Evolutionary conservation across 139 green algal genomes (phyloP), one percentile per base, ranked within the genome.

Genomic region (Chlorella sp.): DNA sequence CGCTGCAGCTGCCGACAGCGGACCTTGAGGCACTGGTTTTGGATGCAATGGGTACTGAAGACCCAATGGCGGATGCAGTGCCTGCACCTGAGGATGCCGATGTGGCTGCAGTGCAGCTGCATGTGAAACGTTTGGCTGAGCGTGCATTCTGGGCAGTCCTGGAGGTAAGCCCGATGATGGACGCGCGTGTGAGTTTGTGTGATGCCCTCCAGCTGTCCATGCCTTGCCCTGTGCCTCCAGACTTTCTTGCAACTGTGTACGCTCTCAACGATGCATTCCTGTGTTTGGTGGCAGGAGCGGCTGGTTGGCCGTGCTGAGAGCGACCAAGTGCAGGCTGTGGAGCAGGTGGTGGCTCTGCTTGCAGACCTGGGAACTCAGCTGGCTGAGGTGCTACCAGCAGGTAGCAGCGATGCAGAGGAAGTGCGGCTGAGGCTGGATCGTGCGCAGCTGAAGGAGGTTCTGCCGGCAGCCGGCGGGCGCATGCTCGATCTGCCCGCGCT

Each of bases 141-240:
- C 79, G 75, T 6, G 94, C 90, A 19, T 96, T 97, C 76, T 97
- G 94, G 94, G 92, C 95, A 85, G 85, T 73, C 38, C 83, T 94
- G 17, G 4, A 76, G 70, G 70, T 76, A 40, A 56, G 70, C 2
- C 4, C 2, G 1, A 2, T 26, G 32, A 16, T 24, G 65, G 41
- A 68, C 4, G 60, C 5, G 28, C 8, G 60, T 68, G 60, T 8
- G 60, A 20, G 8, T n/a, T n/a, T n/a, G n/a, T n/a, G n/a, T n/a
- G n/a, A n/a, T n/a, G n/a, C n/a, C n/a, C n/a, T n/a, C n/a, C n/a
- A n/a, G n/a, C n/a, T n/a, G n/a, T n/a, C n/a, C n/a, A n/a, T n/a
- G n/a, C n/a, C n/a, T n/a, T n/a, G n/a, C n/a, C n/a, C n/a, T n/a
- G n/a, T n/a, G n/a, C n/a, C n/a, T n/a, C n/a, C n/a, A n/a, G n/a